Conservation (phyloP, 2,329 filamentous ascomycete genomes). For the Aureobasidium sp. region DNA sequence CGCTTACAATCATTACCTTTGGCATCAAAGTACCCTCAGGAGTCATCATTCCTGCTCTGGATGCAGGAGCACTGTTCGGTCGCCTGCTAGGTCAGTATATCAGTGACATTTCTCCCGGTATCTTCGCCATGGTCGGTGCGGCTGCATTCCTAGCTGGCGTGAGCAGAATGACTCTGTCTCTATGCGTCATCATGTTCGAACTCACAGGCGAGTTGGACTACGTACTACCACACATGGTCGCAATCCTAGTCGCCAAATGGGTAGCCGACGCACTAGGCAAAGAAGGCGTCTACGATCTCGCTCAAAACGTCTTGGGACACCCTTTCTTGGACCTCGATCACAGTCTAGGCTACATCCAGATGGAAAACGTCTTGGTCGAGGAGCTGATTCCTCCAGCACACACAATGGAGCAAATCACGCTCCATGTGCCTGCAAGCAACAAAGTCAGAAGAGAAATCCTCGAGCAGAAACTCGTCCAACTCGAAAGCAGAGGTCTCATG, state of each 20-base stretch:
- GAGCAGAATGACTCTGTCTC: constrained; percentile 48
- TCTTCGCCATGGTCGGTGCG: constrained; percentile 53
- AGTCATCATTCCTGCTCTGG: constrained; percentile 52
- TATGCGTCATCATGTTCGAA: constrained; percentile 55
- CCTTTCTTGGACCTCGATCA: constrained; percentile 49
- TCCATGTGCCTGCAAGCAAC: constrained; percentile 36
- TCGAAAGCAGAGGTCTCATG: constrained; percentile 44
- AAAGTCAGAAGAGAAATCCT: constrained; percentile 35
- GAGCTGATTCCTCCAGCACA: constrained; percentile 43
- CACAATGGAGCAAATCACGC: constrained; percentile 49
- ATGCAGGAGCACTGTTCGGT: constrained; percentile 50
- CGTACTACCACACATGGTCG: constrained; percentile 50
- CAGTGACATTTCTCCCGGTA: constrained; percentile 39
- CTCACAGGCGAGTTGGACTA: constrained; percentile 51
- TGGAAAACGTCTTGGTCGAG: constrained; percentile 31
- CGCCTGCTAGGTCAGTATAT: constrained; percentile 42
- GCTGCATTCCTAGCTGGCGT: constrained; percentile 52
- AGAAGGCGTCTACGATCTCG: constrained; percentile 50
- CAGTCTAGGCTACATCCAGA: constrained; percentile 35
- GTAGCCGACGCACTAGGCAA: constrained; percentile 45
- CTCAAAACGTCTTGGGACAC: constrained; percentile 50
- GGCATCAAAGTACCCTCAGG: constrained; percentile 53
- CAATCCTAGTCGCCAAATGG: constrained; percentile 52
- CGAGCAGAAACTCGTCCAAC: constrained; percentile 36
- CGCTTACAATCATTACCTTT: constrained; percentile 50